Percentiles rank a stretch among this genome's conserved stretches.
These are phyloP conservation scores for Boletellus sp. DNA, from an alignment of 768 basidiomycete species.

Conservation along the genomic window DNA sequence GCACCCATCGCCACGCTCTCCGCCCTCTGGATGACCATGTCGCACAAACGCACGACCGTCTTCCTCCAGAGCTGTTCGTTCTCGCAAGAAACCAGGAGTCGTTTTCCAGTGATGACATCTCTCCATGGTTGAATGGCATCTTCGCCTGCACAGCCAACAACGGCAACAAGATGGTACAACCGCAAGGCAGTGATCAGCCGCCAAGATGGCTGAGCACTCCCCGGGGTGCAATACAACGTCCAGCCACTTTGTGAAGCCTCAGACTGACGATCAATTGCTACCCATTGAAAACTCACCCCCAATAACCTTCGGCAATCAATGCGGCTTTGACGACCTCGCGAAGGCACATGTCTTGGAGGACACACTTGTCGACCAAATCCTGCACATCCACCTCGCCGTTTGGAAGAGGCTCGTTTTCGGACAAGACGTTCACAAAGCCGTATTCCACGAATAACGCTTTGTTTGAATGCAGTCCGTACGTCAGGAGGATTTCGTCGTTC, in stretches of 20 bases:
- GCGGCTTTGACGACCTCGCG: conserved; percentile 48
- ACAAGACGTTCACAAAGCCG: conserved; percentile 64
- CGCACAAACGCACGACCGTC: conserved; percentile 40
- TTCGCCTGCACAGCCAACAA: conserved; percentile 24
- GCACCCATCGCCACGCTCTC: conserved; percentile 11
- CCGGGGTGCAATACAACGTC: conserved; percentile 62
- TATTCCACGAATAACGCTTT: conserved; percentile 82
- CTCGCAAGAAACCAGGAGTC: conserved; percentile 41
- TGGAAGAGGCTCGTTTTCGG: conserved; percentile 24
- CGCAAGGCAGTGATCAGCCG: conserved; percentile 70
- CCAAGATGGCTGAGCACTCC: conserved; percentile 73
- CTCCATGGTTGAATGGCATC: conserved; percentile 46
- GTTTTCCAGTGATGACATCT: conserved; percentile 47
- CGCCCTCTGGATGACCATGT: conserved; percentile 34
- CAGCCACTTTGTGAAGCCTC: conserved; percentile 55
- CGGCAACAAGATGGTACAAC: conserved; percentile 50
- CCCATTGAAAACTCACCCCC: conserved; percentile 57
- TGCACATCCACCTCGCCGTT: conserved; percentile 64
- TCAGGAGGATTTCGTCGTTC: conserved; percentile 69
- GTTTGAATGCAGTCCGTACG: conserved; percentile 80
- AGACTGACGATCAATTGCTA: background rate
- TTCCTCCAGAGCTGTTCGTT: conserved; percentile 50
- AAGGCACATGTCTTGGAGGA: conserved; percentile 40
- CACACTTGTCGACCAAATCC: conserved; percentile 46
- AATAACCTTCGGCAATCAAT: conserved; percentile 68